Evolutionary conservation across 176 grass and related monocot genomes (phyloP), one percentile per base, ranked within the genome.

Genomic region (Canna indica): DNA sequence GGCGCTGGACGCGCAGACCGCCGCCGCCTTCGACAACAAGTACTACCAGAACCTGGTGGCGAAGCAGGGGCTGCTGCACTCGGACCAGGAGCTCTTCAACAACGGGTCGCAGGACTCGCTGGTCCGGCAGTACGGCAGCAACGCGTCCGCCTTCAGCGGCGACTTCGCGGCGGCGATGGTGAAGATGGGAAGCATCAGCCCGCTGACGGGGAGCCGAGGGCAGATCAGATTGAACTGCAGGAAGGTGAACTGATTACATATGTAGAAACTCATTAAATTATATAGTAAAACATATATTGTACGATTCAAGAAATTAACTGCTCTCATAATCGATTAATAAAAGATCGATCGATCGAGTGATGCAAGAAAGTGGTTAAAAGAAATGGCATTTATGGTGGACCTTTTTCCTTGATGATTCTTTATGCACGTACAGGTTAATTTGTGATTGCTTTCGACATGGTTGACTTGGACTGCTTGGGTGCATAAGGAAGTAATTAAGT

Each of bases 31-130:
- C 41, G 67, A 47, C 41, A 69, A 69, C 25, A 18, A 1, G 26
- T 69, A 69, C 67, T 69, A 69, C 67, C 67, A 69, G 67, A 47
- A 47, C n/a, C 67, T 69, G 25, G 25, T 69, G 67, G 67, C 14
- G 3, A 22, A 22, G 41, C 15, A 31, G 41, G 67, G 39, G 4
- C 67, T 69, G 10, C 67, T 69, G 41, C 67, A 47, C 25, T 69
- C 67, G 41, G 67, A 69, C 39, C 67, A 69, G 67, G 67, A 47
- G 25, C 67, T 69, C 67, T 69, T 69, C 41, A 47, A 47, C 67
- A 30, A 30, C 39, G 67, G 41, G 24, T 47, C 38, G 3, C 67
- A 69, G 38, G 67, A 69, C 41, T 45, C 67, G 41, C 67, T 69
- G 67, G 67, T 69, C 25, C 67, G 41, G 25, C 36, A 8, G 32